A percentile compares a stretch with the other conserved stretches of the same genome.
Conservation (phyloP, 2,329 filamentous ascomycete species). For the Madurella mycetomatis region DNA sequence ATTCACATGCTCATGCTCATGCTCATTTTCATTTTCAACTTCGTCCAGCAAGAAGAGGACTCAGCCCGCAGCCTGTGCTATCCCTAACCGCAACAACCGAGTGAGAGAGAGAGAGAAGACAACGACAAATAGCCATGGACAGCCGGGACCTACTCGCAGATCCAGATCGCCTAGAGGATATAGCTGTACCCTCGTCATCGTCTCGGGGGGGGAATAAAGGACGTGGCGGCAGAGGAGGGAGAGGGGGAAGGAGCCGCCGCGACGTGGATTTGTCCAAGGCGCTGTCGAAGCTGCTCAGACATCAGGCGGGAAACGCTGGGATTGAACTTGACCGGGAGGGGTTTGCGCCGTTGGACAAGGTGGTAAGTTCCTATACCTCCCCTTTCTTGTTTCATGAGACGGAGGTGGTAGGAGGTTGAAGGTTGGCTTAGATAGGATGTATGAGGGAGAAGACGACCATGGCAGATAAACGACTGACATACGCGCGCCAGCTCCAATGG, state of each 20-base stretch:
- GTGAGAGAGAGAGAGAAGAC: not conserved
- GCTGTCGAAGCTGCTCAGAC: conserved; percentile 50
- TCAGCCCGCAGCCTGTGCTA: not conserved
- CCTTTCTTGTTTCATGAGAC: not conserved
- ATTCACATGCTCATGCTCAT: not conserved
- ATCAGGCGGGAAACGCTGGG: conserved; percentile 54
- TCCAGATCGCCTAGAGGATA: conserved; percentile 19
- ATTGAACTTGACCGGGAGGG: conserved; percentile 56
- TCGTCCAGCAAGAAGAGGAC: not conserved
- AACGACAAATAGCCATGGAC: not conserved
- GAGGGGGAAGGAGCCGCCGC: conserved; percentile 33
- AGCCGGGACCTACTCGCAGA: not conserved
- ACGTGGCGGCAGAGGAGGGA: conserved; percentile 28
- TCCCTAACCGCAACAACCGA: not conserved
- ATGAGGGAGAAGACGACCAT: not conserved
- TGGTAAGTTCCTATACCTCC: conserved; percentile 44
- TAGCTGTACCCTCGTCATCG: conserved; percentile 5
- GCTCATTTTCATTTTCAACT: not conserved
- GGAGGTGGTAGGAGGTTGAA: not conserved
- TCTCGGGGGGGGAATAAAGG: conserved; percentile 23
- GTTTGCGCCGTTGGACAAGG: conserved; percentile 53
- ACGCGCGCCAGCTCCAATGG: conserved; percentile 44
- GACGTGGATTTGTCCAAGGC: conserved; percentile 50
- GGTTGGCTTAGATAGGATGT: not conserved
- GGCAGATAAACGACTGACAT: not conserved